Base-by-base conservation (phyloP, 2,329 filamentous ascomycete genomes). In the Fusarium vanettenii region DNA sequence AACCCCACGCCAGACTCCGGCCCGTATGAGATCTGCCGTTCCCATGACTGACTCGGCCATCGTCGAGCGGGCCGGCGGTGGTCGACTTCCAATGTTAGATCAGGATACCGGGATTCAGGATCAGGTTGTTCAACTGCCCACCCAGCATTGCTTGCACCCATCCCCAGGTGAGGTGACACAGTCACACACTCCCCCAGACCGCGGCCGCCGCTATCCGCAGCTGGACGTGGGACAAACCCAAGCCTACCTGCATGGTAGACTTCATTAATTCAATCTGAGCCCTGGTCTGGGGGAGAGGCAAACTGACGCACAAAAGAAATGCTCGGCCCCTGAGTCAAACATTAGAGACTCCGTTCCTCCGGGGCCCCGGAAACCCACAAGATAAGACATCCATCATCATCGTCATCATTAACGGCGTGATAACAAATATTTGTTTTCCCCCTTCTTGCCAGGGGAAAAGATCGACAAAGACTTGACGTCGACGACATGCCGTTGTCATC, bases 101-200 rank as follows among this genome's bases (percentile, higher is more conserved):
- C 45, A 63, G 29, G 33, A 39, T 63, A 52, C 48, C 27, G 29
- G 45, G 56, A 52, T 52, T 59, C 48, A 59, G 63, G 62, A 73
- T 78, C 67, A 75, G 64, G 66, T 67, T 72, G 63, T 77, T 64
- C 27, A 69, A 64, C 70, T 77, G 72, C 29, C 72, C 74, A 72
- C 74, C 41, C 60, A 50, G 67, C 63, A 27, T 18, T 48, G 31
- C 27, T 16, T 35, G 67, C 59, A 59, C 56, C 22, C 35, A 68
- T 61, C 25, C 41, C 63, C 62, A 68, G 71, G 43, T 71, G 71
- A 68, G 71, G 43, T 71, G 71, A 74, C 57, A 22, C 39, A 16
- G 27, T 33, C 39, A 45, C 37, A 31, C 31, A 37, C 55, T 57
- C 33, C 55, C 45, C 45, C 45, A 50, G 45, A 31, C 48, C 27